Evolutionary conservation across 2,329 filamentous ascomycete genomes (phyloP), one percentile per base, ranked within the genome.

Genomic region (Aspergillus versicolor): DNA sequence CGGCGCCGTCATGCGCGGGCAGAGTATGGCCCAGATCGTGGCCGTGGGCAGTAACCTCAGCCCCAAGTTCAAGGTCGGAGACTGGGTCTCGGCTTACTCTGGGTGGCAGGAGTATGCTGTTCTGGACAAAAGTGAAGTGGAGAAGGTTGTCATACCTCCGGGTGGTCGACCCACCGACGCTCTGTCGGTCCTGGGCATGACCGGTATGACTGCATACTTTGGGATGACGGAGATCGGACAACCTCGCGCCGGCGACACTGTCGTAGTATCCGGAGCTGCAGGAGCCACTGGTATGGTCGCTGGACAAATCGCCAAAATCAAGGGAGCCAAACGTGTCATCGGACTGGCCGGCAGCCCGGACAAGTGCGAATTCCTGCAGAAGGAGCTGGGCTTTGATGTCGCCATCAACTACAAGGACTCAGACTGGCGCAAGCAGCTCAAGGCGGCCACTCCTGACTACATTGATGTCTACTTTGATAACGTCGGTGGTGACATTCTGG

Each of bases 401-500:
- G 87, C 85, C 0, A 67, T 90, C 57, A 88, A 90, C 73, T 90
- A 90, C 77, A 90, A 90, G 78, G 81, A 81, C 44, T 62, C 76
- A 13, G 82, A 85, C 56, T 90, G 88, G 69, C 79, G 75, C 64
- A 71, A 80, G 59, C 79, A 86, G 70, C 83, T 90, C 65, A 79
- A 80, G 61, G 81, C 80, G 42, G 84, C 82, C 4, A 89, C 86
- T 1, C 71, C 79, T 41, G 74, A 82, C 60, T 79, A 80, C 61
- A 88, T 87, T 55, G 85, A 89, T 72, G 85, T 91, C 13, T 91
- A 85, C 73, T 91, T 85, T 70, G 88, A 91, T 73, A 90, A 90
- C 75, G 86, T 89, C 19, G 88, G 87, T 11, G 88, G 88, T 5
- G 85, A 89, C 60, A 87, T 90, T 53, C 78, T 91, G 30, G 86